Evolutionary conservation across 352 stramenopile genomes (phyloP).

Genomic region (Blastocystis sp.): DNA sequence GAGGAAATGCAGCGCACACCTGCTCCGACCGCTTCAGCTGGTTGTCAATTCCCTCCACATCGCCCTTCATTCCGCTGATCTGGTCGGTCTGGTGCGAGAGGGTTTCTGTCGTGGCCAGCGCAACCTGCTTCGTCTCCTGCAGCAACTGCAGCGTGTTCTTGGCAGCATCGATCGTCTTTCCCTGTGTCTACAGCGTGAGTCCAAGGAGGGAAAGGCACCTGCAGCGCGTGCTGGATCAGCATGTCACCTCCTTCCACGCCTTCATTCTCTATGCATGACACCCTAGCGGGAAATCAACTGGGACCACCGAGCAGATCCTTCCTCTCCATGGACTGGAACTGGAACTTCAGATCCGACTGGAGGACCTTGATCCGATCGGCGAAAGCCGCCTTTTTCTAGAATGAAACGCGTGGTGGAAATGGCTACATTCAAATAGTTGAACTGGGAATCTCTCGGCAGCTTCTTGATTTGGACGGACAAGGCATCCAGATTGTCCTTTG

Average conservation of each 20-base stretch:
- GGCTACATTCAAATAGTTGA: slow-evolving; percentile 47
- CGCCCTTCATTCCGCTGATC: slow-evolving; percentile 42
- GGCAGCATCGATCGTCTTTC: slow-evolving; percentile 53
- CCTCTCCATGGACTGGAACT: slow-evolving; percentile 47
- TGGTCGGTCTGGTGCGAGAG: slow-evolving; percentile 20
- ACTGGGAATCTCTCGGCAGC: slow-evolving; percentile 12
- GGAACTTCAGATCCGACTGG: slow-evolving; percentile 51
- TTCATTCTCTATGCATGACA: slow-evolving; percentile 20
- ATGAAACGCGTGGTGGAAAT: neutral
- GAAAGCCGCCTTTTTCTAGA: slow-evolving; percentile 41
- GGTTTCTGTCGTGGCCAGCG: slow-evolving; percentile 37
- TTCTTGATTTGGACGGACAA: slow-evolving; percentile 47
- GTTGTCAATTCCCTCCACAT: slow-evolving; percentile 44
- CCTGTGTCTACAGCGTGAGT: slow-evolving; percentile 9
- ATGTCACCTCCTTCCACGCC: slow-evolving; percentile 48
- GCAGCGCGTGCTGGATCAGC: slow-evolving; percentile 45
- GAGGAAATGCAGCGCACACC: neutral
- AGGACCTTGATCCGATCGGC: slow-evolving; percentile 45
- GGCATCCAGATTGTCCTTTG: slow-evolving; percentile 50
- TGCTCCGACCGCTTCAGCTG: slow-evolving; percentile 43
- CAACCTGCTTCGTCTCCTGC: slow-evolving; percentile 42
- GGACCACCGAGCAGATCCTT: slow-evolving; percentile 27
- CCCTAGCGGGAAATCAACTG: neutral
- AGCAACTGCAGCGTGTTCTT: slow-evolving; percentile 42
- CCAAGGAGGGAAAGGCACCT: neutral